These are phyloP conservation scores for Linanthus parryae DNA, from an alignment of 148 eudicot species.

Conservation along the genomic window DNA sequence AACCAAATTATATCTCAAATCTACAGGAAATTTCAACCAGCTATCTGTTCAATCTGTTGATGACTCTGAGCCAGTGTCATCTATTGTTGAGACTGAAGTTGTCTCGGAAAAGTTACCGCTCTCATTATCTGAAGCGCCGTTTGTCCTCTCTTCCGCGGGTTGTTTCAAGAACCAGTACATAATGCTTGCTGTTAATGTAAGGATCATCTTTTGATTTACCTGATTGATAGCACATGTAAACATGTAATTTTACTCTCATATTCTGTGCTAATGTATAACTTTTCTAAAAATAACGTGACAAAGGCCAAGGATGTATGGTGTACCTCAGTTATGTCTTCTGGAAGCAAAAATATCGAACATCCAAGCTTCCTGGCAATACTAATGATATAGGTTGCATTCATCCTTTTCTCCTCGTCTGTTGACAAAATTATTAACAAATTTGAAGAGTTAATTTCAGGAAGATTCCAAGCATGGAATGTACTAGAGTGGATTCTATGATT, in stretches of 20 bases:
- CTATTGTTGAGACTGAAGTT: slow-evolving; percentile 67
- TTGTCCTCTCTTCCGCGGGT: slow-evolving; percentile 61
- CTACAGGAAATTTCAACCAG: no score
- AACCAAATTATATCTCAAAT: no score
- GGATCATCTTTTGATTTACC: slow-evolving; percentile 98
- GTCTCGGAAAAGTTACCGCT: slow-evolving; percentile 78
- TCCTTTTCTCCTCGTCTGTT: slow-evolving; percentile 92
- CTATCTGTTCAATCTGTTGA: no score
- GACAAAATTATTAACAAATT: background rate
- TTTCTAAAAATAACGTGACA: no score
- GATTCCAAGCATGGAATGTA: no score
- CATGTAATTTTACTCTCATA: no score
- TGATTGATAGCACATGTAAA: slow-evolving; percentile 22
- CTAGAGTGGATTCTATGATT: background rate
- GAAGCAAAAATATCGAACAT: slow-evolving; percentile 96
- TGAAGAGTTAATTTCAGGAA: slow-evolving; percentile 1
- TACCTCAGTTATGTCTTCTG: slow-evolving; percentile 98
- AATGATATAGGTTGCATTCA: slow-evolving; percentile 97
- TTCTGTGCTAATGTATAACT: no score
- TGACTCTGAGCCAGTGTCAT: slow-evolving; percentile 82
- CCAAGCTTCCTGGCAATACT: slow-evolving; percentile 98
- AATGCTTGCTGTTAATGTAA: slow-evolving; percentile 89
- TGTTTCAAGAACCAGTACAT: slow-evolving; percentile 96
- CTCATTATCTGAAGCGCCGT: slow-evolving; percentile 78
- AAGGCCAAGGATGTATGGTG: no score